Percentiles rank a stretch among this genome's conserved stretches.
Conservation (phyloP, 2,329 filamentous ascomycete genomes). For the Fusarium nisikadoi region DNA sequence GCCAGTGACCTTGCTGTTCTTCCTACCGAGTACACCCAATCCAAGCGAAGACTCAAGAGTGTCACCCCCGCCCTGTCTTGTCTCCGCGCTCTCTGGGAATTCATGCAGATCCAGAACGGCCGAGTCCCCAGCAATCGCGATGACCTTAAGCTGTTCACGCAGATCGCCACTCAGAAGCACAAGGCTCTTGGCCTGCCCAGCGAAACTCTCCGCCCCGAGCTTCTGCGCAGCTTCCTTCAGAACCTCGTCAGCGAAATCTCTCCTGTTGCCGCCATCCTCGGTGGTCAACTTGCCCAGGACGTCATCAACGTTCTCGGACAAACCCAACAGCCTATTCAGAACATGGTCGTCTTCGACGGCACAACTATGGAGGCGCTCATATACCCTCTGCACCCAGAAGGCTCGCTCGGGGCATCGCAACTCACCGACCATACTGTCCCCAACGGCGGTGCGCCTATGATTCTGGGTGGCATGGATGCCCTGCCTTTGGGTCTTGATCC, state of each 20-base stretch:
- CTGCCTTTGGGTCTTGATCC: conserved; percentile 42
- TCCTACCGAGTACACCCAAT: conserved; percentile 72
- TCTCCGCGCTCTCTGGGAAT: conserved; percentile 90
- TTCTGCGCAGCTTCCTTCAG: conserved; percentile 85
- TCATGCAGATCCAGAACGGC: conserved; percentile 64
- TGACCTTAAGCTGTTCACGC: conserved; percentile 81
- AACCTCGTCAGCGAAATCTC: conserved; percentile 86
- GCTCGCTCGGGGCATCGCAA: conserved; percentile 61
- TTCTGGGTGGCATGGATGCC: conserved; percentile 38
- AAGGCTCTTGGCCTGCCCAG: conserved; percentile 75
- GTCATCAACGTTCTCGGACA: conserved; percentile 95
- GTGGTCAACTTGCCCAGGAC: conserved; percentile 92
- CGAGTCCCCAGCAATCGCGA: conserved; percentile 66
- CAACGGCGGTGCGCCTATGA: conserved; percentile 39
- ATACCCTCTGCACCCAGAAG: conserved; percentile 82
- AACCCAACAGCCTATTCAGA: conserved; percentile 94
- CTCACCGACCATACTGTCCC: conserved; percentile 49
- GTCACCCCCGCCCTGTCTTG: conserved; percentile 89
- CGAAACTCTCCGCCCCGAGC: conserved; percentile 74
- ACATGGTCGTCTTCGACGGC: conserved; percentile 91
- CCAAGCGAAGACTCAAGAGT: conserved; percentile 74
- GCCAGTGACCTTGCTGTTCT: conserved; percentile 81
- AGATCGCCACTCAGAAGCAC: conserved; percentile 80
- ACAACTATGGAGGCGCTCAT: conserved; percentile 80
- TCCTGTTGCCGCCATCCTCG: conserved; percentile 88